These are phyloP conservation scores for Candida koratica DNA, from an alignment of 805 yeast species.

Conservation along the genomic window DNA sequence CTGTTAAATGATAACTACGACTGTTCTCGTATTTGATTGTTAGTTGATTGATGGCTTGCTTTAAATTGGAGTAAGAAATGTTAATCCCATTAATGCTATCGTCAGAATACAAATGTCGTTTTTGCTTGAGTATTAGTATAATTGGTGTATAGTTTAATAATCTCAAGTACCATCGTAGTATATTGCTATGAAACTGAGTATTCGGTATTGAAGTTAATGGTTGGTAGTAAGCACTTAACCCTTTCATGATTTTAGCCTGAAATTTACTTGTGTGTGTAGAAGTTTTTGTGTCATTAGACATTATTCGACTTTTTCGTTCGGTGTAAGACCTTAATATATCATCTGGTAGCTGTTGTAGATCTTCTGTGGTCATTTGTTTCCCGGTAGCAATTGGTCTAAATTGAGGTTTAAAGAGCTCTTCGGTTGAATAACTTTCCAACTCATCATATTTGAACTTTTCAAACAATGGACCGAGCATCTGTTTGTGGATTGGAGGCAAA, in stretches of 20 bases:
- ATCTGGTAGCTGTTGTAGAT: neutral
- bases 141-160: conserved; percentile 29
- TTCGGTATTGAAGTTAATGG: conserved; percentile 16
- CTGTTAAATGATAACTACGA: conserved; percentile 32
- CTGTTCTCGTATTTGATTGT: neutral
- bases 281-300: conserved; percentile 8
- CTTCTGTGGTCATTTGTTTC: conserved; percentile 1
- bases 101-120: conserved; percentile 26
- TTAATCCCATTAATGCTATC: conserved; percentile 21
- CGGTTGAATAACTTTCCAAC: conserved; percentile 13
- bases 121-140: conserved; percentile 25
- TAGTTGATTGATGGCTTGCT: conserved; percentile 8
- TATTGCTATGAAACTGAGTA: conserved; percentile 12
- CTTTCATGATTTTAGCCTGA: conserved; percentile 22
- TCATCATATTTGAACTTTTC: conserved; percentile 15
- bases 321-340: neutral
- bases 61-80: conserved; percentile 18
- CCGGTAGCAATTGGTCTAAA: conserved; percentile 9
- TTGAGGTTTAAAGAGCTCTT: conserved; percentile 13
- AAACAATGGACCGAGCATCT: conserved; percentile 20
- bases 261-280: conserved; percentile 10
- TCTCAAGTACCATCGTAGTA: conserved; percentile 28
- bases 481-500: conserved; percentile 22
- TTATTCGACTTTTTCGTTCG: conserved; percentile 17
- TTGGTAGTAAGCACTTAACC: conserved; percentile 23